phyloP scores from a whole-genome alignment of 2,329 filamentous ascomycete species.

The Diaporthe citri region DNA sequence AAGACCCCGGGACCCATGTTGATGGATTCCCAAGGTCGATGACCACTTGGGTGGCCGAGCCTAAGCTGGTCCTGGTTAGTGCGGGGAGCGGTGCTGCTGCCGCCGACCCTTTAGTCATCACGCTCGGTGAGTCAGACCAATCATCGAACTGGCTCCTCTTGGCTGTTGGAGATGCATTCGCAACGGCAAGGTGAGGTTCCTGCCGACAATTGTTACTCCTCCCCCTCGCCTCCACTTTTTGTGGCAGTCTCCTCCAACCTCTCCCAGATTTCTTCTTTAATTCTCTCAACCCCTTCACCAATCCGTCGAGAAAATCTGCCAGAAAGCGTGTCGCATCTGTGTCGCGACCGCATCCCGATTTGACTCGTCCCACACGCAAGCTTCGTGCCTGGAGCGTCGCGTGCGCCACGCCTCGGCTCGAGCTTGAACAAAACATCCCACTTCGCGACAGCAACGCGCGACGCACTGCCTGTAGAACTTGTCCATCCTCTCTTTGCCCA shows the following conservation, averaged over 20 bases:
- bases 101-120: slow-evolving; percentile 1
- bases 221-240: slow-evolving; percentile 39
- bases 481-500: slow-evolving; percentile 19
- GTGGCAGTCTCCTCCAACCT: slow-evolving; percentile 36
- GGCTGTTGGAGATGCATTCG: slow-evolving; percentile 15
- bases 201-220: slow-evolving; percentile 17
- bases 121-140: neutral
- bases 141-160: slow-evolving; percentile 17
- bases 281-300: slow-evolving; percentile 24
- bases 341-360: slow-evolving; percentile 25
- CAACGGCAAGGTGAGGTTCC: slow-evolving; percentile 12
- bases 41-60: neutral
- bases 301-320: neutral
- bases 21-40: neutral
- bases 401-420: slow-evolving; percentile 20
- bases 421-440: slow-evolving; percentile 25
- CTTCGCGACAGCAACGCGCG: slow-evolving; percentile 30
- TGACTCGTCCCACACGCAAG: neutral
- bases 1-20: slow-evolving; percentile 11
- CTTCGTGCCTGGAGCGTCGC: slow-evolving; percentile 18
- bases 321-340: slow-evolving; percentile 36
- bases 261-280: neutral
- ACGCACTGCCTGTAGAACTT: slow-evolving; percentile 11
- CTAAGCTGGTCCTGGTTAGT: slow-evolving; percentile 7
- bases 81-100: neutral